Percentiles rank a stretch among this genome's conserved stretches.
Evolutionary conservation across 169 alveolate genomes (phyloP).

Genomic region (Miamiensis avidus): DNA sequence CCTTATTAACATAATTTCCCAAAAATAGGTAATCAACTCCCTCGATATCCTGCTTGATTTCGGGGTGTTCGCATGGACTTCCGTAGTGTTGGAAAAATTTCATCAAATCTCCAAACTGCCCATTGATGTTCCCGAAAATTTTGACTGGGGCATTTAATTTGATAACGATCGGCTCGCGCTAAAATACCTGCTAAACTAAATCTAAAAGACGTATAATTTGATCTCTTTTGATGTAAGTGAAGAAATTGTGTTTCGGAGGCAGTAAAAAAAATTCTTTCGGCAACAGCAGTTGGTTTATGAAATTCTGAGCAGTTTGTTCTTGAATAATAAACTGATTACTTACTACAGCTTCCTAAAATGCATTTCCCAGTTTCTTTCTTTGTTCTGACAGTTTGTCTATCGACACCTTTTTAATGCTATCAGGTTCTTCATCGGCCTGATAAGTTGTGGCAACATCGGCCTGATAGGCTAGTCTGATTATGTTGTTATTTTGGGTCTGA

Average conservation of each 20-base stretch:
- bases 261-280: conserved; percentile 26
- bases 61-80: conserved; percentile 63
- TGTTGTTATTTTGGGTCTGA: conserved; percentile 27
- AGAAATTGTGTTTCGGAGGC: conserved; percentile 29
- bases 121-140: conserved; percentile 98
- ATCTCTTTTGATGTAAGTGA: conserved; percentile 36
- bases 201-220: conserved; percentile 37
- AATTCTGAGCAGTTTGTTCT: conserved; percentile 9
- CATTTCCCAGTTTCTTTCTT: conserved; percentile 15
- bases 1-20: conserved; percentile 99
- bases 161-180: conserved; percentile 26
- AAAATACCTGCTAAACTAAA: conserved; percentile 36
- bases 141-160: conserved; percentile 32
- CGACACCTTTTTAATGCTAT: conserved; percentile 54
- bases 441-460: conserved; percentile 61
- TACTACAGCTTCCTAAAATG: conserved; percentile 22
- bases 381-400: conserved; percentile 62
- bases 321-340: neutral
- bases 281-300: conserved; percentile 17
- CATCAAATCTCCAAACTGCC: conserved; percentile 98
- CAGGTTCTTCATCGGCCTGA: conserved; percentile 37
- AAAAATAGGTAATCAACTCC: conserved; percentile 95
- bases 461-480: conserved; percentile 46
- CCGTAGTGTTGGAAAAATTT: conserved; percentile 88
- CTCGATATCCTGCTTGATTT: conserved; percentile 87